These are phyloP conservation scores for Sarocladiaceae sp. DNA, from an alignment of 2,329 filamentous ascomycete species.

Conservation along the genomic window DNA sequence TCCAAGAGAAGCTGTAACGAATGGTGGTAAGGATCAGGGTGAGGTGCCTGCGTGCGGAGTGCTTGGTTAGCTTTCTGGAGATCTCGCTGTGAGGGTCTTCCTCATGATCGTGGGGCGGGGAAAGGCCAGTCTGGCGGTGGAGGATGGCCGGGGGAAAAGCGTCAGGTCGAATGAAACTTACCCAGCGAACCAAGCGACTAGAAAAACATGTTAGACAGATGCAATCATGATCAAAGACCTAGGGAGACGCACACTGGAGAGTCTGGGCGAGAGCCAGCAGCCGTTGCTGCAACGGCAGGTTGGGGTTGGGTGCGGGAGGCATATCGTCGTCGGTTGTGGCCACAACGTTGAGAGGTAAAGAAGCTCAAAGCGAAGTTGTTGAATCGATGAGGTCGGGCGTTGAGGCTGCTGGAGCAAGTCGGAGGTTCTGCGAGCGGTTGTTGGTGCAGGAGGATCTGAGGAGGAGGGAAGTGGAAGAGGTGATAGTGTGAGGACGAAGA, in stretches of 20 bases:
- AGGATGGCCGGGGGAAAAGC: neutral
- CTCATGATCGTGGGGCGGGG: neutral
- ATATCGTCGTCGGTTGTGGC: slow-evolving; percentile 32
- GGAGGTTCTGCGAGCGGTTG: neutral
- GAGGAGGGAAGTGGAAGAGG: neutral
- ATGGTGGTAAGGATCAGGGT: slow-evolving; percentile 75
- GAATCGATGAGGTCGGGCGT: neutral
- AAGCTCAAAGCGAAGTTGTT: neutral
- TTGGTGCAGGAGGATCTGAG: neutral
- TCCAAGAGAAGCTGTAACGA: slow-evolving; percentile 78
- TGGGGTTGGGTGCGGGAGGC: slow-evolving; percentile 62
- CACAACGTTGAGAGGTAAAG: neutral
- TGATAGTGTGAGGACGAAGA: too few species aligned
- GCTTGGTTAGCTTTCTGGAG: slow-evolving; percentile 13
- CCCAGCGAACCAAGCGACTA: slow-evolving; percentile 76
- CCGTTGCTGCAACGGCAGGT: slow-evolving; percentile 65
- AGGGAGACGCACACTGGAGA: slow-evolving; percentile 69
- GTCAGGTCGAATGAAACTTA: slow-evolving; percentile 42
- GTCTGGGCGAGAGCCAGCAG: slow-evolving; percentile 77
- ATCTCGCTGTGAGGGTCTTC: neutral
- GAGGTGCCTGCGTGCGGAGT: slow-evolving; percentile 58
- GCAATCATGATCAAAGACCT: slow-evolving; percentile 12
- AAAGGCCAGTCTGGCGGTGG: slow-evolving; percentile 9
- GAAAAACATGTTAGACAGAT: slow-evolving; percentile 26
- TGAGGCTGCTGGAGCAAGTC: neutral